Evolutionary conservation across 1,139 yeast species (phyloP), one percentile per base, ranked within the genome.

Genomic region (Hansenula sp.): DNA sequence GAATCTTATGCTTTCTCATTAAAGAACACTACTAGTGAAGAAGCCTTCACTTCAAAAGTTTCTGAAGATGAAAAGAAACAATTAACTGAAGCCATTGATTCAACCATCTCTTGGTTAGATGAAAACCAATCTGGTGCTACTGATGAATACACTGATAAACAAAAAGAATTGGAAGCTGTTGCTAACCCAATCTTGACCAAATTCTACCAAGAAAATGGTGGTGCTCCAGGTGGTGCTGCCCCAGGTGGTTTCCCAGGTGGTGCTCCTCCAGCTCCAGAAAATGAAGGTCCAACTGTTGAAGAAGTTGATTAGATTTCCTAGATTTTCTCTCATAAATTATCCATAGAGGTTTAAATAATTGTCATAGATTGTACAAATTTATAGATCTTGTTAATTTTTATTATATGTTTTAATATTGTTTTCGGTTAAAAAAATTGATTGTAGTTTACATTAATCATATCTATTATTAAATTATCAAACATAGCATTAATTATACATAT

Each of bases 141-240:
- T 60, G 95, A 87, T 67, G 96, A 87, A 76, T 87, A 67, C 71
- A 73, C 79, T 62, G 94, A 84, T 74, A 79, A 82, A 75, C 92
- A 86, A 77, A 87, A 87, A 85, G 96, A 87, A 72, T 84, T 87
- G 65, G 95, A 87, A 77, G 85, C 81, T 56, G 77, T 82, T 71
- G 92, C 95, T 59, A 87, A 87, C 85, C 96, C 96, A 69, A 82
- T 87, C 76, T 82, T 87, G 85, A 74, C 88, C 65, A 85, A 86
- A 78, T 85, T 89, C 74, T 87, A 87, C 84, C 83, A 77, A 68
- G 82, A 75, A 51, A 82, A 81, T 66, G 78, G 77, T 59, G 82
- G 79, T 57, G 77, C 81, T 56, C 82, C 78, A 58, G 80, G 72
- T 53, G 82, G 81, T 61, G 84, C 73, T 52, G 79, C 75, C 56